phyloP scores from a whole-genome alignment of 805 yeast species.

The Saccharomycopsis sp. region DNA sequence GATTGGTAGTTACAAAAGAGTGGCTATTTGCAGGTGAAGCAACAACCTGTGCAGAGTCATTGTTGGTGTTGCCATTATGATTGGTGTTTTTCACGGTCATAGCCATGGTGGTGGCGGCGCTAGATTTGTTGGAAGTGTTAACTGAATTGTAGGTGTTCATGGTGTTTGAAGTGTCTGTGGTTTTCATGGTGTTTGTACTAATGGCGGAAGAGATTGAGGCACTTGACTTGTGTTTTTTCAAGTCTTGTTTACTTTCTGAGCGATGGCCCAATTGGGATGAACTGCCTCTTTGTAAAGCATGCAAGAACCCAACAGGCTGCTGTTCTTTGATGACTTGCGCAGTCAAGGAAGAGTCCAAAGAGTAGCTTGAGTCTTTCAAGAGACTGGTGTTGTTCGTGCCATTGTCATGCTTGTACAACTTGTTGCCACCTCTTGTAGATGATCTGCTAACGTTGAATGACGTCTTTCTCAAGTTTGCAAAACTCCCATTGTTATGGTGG shows the following conservation, averaged over 20 bases:
- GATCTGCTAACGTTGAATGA: constrained; percentile 18
- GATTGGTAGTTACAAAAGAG: constrained; percentile 4
- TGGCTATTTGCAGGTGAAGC: not conserved
- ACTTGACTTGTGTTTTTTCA: constrained; percentile 13
- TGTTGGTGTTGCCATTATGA: not conserved
- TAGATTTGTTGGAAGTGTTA: constrained; percentile 8
- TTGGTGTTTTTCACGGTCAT: not conserved
- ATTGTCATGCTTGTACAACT: constrained; percentile 5
- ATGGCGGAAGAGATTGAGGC: constrained; percentile 18
- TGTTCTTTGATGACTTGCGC: constrained; percentile 13
- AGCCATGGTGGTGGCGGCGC: not conserved
- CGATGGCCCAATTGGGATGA: constrained; percentile 2
- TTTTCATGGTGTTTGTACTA: constrained; percentile 16
- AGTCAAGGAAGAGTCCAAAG: not conserved
- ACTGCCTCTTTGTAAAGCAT: constrained; percentile 19
- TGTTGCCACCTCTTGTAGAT: constrained; percentile 6
- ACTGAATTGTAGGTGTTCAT: constrained; percentile 13
- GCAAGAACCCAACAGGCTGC: constrained; percentile 19
- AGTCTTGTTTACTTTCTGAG: constrained; percentile 1
- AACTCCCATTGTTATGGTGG: constrained; percentile 13
- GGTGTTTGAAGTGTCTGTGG: constrained; percentile 17
- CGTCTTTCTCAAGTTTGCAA: constrained; percentile 15
- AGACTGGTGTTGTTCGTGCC: not conserved
- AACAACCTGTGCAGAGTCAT: not conserved
- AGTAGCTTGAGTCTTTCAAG: not conserved